Percentiles rank a stretch among this genome's conserved stretches.
Evolutionary conservation across 2,329 filamentous ascomycete species (phyloP).

Genomic region (Sporothrix dimorphospora): DNA sequence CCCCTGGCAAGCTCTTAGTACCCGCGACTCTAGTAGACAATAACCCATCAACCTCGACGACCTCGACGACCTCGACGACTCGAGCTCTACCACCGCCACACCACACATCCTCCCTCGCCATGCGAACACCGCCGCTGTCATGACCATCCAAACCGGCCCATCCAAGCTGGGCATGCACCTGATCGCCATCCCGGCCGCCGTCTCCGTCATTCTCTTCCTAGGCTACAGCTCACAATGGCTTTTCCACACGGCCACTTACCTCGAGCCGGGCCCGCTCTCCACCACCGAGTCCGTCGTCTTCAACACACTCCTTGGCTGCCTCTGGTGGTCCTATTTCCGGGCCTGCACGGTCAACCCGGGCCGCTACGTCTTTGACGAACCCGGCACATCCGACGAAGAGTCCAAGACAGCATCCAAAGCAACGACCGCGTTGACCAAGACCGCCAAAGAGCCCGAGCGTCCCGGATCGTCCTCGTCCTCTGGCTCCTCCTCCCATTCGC

Average conservation of each 20-base stretch:
- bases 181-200: constrained; percentile 71
- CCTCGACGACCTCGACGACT: not conserved
- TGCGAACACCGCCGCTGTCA: not conserved
- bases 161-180: constrained; percentile 52
- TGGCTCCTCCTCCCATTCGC: constrained; percentile 21
- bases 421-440: not conserved
- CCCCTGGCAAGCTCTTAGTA: not conserved
- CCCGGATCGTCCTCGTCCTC: constrained; percentile 20
- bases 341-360: constrained; percentile 63
- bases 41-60: not conserved
- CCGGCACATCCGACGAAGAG: constrained; percentile 7
- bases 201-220: constrained; percentile 67
- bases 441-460: not conserved
- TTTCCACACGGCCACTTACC: constrained; percentile 61
- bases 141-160: constrained; percentile 39
- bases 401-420: not conserved
- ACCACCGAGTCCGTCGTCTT: constrained; percentile 62
- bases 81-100: not conserved
- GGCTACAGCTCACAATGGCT: constrained; percentile 73
- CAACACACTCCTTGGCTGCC: constrained; percentile 65
- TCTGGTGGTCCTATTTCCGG: constrained; percentile 71
- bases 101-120: not conserved
- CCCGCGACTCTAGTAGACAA: not conserved
- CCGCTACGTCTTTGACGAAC: constrained; percentile 50
- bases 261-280: constrained; percentile 64